Evolutionary conservation across 2,329 filamentous ascomycete species (phyloP).

Genomic region (Trichoderma sp.): DNA sequence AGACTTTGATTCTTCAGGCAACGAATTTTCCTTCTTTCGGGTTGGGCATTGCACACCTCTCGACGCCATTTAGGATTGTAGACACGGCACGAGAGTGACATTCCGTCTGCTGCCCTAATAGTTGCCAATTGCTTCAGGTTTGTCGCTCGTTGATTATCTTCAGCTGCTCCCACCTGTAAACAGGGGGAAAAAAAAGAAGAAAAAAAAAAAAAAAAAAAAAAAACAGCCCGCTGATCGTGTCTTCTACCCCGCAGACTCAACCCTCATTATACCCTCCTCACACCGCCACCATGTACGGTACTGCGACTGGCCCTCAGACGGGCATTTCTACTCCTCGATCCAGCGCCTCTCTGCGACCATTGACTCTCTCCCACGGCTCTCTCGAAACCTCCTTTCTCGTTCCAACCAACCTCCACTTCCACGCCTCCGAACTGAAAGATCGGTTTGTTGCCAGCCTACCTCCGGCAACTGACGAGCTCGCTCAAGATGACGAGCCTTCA

Average conservation of each 20-base stretch:
- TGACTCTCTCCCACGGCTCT: constrained; percentile 86
- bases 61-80: background rate
- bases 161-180: background rate
- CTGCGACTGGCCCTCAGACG: constrained; percentile 80
- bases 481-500: constrained; percentile 98
- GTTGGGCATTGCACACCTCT: constrained; percentile 14
- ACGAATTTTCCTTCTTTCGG: background rate
- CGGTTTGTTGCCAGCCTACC: constrained; percentile 82
- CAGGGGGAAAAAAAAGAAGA: too few relatives aligned
- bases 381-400: constrained; percentile 96
- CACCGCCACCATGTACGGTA: constrained; percentile 73
- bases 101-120: constrained; percentile 5
- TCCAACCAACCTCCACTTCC: constrained; percentile 92
- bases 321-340: constrained; percentile 96
- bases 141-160: background rate
- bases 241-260: constrained; percentile 17
- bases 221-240: background rate
- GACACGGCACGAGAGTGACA: constrained; percentile 4
- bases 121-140: constrained; percentile 12
- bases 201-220: background rate
- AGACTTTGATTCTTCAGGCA: constrained; percentile 19
- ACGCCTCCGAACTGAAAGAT: constrained; percentile 91
- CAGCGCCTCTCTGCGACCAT: constrained; percentile 84
- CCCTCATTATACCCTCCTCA: constrained; percentile 24
- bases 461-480: constrained; percentile 90